Percentiles rank a stretch among this genome's conserved stretches.
phyloP scores from a whole-genome alignment of 495 filamentous ascomycete species.

The Chaetomium tenue region DNA sequence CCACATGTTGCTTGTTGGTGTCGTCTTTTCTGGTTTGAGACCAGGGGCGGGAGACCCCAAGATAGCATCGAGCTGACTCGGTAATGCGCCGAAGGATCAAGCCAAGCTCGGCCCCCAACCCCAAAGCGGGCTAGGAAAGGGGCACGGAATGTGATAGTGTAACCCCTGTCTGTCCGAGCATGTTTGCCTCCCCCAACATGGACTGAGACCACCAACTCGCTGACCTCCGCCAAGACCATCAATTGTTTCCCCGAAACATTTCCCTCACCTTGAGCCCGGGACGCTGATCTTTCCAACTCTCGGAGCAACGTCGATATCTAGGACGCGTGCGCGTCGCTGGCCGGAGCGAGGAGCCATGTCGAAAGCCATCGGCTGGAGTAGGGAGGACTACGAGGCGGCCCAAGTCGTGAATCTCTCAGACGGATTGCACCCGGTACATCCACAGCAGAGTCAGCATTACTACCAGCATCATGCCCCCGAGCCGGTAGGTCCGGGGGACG shows the following conservation, averaged over 20 bases:
- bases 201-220: no score
- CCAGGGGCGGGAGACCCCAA: background rate
- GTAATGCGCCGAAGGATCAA: background rate
- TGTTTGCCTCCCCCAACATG: no score
- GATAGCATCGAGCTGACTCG: background rate
- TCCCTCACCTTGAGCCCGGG: background rate
- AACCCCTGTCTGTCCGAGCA: background rate
- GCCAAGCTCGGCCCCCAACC: background rate
- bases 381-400: slow-evolving; percentile 5
- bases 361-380: background rate
- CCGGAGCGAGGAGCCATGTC: background rate
- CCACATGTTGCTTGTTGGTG: no score
- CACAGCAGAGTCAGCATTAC: background rate
- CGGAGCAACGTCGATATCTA: background rate
- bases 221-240: background rate
- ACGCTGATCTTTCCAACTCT: background rate
- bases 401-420: background rate
- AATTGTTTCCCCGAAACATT: background rate
- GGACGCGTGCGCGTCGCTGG: background rate
- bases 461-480: background rate
- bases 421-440: background rate
- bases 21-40: no score
- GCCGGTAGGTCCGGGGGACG: slow-evolving; percentile 11
- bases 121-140: background rate
- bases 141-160: background rate